Conservation (phyloP, 345 rosid genomes). For the Populus nigra region DNA sequence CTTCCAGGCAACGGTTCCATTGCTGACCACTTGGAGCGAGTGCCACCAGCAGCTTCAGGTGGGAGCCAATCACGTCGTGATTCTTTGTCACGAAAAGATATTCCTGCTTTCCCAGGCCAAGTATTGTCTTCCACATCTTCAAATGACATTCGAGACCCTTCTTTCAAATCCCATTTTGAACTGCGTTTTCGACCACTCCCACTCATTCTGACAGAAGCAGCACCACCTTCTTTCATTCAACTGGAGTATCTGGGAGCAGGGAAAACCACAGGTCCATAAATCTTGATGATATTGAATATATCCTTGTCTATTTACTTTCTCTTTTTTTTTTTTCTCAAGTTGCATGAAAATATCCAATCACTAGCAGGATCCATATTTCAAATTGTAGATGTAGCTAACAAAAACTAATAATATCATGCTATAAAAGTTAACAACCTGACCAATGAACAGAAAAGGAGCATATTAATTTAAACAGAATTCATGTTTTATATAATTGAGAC, state of each 20-base stretch:
- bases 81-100: slow-evolving; percentile 44
- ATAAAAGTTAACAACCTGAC: background rate
- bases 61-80: slow-evolving; percentile 45
- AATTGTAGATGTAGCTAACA: background rate
- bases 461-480: background rate
- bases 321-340: background rate
- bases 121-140: slow-evolving; percentile 34
- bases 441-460: background rate
- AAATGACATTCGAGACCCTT: slow-evolving; percentile 44
- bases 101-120: slow-evolving; percentile 44
- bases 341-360: background rate
- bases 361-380: background rate
- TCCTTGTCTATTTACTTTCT: background rate
- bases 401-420: background rate
- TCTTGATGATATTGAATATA: background rate
- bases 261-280: slow-evolving; percentile 8
- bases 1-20: slow-evolving; percentile 50
- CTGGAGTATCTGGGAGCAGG: slow-evolving; percentile 16
- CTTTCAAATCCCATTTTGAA: slow-evolving; percentile 84
- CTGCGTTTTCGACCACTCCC: slow-evolving; percentile 52
- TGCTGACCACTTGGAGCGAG: slow-evolving; percentile 48
- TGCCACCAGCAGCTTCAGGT: slow-evolving; percentile 42
- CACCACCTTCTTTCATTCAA: slow-evolving; percentile 18
- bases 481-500: too few relatives aligned
- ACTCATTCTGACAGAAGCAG: slow-evolving; percentile 46